Percentiles rank a stretch among this genome's conserved stretches.
phyloP scores from a whole-genome alignment of 176 grass and related monocot species.

The Melocanna baccifera region DNA sequence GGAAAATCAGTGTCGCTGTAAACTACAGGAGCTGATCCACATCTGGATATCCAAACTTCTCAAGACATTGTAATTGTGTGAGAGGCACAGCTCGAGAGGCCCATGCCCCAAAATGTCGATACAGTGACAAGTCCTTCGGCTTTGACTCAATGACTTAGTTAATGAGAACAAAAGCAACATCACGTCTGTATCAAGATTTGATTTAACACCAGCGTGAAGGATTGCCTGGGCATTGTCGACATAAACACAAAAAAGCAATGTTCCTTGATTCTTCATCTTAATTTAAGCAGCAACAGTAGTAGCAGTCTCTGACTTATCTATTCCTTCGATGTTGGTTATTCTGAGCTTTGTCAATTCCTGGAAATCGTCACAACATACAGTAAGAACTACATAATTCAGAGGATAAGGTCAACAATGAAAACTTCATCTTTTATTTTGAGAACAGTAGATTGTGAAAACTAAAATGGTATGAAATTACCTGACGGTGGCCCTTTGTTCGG shows the following conservation, averaged over 20 bases:
- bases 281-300: conserved; percentile 60
- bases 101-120: background rate
- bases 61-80: background rate
- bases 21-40: conserved; percentile 24
- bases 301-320: conserved; percentile 49
- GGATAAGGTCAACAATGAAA: background rate
- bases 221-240: background rate
- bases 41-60: background rate
- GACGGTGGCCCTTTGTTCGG: conserved; percentile 93
- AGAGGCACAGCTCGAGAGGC: background rate
- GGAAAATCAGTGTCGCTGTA: conserved; percentile 8
- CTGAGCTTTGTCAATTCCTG: conserved; percentile 96
- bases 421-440: background rate
- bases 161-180: conserved; percentile 3
- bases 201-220: conserved; percentile 14
- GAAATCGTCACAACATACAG: conserved; percentile 25
- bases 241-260: conserved; percentile 1
- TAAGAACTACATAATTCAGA: conserved; percentile 29
- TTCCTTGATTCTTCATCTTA: conserved; percentile 11
- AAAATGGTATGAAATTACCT: conserved; percentile 42
- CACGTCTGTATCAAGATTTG: conserved; percentile 1
- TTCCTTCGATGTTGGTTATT: conserved; percentile 91
- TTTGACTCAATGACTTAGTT: conserved; percentile 10
- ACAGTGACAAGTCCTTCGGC: conserved; percentile 11
- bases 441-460: background rate